Base-by-base conservation (phyloP, 768 basidiomycete species). In the Podaxis rugospora region DNA sequence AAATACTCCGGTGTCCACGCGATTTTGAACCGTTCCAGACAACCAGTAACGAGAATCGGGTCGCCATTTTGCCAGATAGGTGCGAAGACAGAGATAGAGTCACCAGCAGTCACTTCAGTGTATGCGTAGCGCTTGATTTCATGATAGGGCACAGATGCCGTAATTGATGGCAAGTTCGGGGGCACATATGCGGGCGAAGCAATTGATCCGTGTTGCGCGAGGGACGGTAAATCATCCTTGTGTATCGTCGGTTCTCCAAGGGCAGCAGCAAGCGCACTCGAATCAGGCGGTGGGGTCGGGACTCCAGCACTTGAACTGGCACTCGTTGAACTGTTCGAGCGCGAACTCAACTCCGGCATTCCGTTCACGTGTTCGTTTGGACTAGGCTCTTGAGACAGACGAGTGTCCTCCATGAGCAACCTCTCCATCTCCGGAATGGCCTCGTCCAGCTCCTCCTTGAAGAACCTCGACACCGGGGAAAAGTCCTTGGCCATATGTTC, bases 1-100 rank as follows among this genome's bases (percentile, higher is more conserved):
- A 98, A 94, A 67, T 88, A 90, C 58, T 88, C 83, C 0, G 95
- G 95, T 4, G 82, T 86, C 95, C 95, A 98, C 59, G 79, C 69
- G 62, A 88, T 72, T 65, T 80, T 76, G 72, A 94, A 88, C 64
- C 85, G 82, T 13, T 78, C 67, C 51, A 83, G 72, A 18, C 92
- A 72, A 28, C 80, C 83, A 28, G 85, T 88, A 51, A 97, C 89
- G 32, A 96, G 83, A 7, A 98, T 69, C 1, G 95, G 92, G 37
- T 88, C 78, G 27, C 94, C 94, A 46, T 73, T 73, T 7, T 71
- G 69, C 95, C 95, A 98, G 6, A 92, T 72, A 5, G 73, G 69
- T 52, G 83, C 82, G 74, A 95, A 94, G 14, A 80, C 67, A 13
- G 52, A 52, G 6, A 59, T 44, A 40, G 62, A 51, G 5, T 79